A percentile compares a stretch with the other conserved stretches of the same genome.
Conservation (phyloP, 306 rosid genomes). For the Luffa acutangula region DNA sequence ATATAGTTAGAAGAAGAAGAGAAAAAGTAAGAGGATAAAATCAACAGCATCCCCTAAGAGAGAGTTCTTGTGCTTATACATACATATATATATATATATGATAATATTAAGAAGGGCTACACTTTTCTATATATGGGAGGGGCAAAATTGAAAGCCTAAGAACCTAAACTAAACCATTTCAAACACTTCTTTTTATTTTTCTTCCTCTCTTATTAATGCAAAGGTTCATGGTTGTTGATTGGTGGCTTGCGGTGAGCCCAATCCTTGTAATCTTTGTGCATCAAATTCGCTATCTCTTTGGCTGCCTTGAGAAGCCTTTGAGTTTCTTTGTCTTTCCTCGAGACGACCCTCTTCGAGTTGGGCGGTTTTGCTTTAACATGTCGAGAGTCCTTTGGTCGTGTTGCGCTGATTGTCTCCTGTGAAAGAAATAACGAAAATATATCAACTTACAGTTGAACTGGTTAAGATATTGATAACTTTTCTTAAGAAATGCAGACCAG, state of each 20-base stretch:
- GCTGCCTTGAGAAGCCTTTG: neutral
- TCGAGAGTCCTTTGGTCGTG: neutral
- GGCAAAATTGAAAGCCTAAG: slow-evolving; percentile 5
- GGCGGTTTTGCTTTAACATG: neutral
- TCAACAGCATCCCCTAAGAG: neutral
- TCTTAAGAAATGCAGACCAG: neutral
- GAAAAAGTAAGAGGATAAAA: neutral
- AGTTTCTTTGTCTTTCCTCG: neutral
- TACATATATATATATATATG: neutral
- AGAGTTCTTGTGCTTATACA: neutral
- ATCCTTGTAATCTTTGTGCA: slow-evolving; percentile 10
- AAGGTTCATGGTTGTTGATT: slow-evolving; percentile 1
- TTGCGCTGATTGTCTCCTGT: neutral
- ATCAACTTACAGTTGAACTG: neutral
- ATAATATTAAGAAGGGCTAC: neutral
- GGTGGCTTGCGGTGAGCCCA: slow-evolving; percentile 12
- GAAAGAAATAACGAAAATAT: neutral
- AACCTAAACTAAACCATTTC: slow-evolving; percentile 3
- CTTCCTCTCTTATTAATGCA: slow-evolving; percentile 1
- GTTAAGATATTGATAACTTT: neutral
- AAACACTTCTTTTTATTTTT: neutral
- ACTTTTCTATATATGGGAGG: neutral
- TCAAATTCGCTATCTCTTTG: slow-evolving; percentile 12
- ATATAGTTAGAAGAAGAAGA: neutral
- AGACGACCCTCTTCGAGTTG: neutral